phyloP scores from a whole-genome alignment of 225 moss, liverwort and hornwort species.

The Sphagnum tenellum region DNA sequence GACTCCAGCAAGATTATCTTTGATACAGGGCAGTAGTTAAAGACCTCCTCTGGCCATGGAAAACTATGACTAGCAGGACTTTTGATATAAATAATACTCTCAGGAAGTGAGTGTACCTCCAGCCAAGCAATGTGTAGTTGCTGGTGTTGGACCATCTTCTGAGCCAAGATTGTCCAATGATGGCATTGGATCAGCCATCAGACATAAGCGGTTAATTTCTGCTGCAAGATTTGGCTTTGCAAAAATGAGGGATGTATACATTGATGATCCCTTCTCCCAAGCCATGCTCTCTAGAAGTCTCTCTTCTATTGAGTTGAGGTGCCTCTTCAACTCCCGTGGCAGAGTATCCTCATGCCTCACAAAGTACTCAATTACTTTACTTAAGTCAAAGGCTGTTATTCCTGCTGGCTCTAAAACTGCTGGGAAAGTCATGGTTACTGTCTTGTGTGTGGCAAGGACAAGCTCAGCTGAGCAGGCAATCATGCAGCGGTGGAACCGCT shows the following conservation, averaged over 20 bases:
- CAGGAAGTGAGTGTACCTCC: background rate
- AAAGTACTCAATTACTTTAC: conserved; percentile 97
- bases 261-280: conserved; percentile 91
- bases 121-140: conserved; percentile 16
- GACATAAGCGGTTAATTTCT: conserved; percentile 64
- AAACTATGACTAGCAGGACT: too few species aligned
- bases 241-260: conserved; percentile 88
- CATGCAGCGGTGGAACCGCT: conserved; percentile 96
- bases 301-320: conserved; percentile 94
- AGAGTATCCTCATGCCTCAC: conserved; percentile 96
- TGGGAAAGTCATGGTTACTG: conserved; percentile 95
- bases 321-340: conserved; percentile 89
- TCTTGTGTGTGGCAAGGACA: conserved; percentile 91
- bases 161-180: conserved; percentile 62
- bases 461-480: conserved; percentile 96
- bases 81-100: too few species aligned
- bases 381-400: conserved; percentile 90
- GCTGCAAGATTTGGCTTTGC: conserved; percentile 59
- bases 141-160: conserved; percentile 31
- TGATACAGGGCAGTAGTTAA: too few species aligned
- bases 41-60: too few species aligned
- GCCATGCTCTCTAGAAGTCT: conserved; percentile 98
- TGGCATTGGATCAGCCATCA: conserved; percentile 89
- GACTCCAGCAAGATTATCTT: too few species aligned
- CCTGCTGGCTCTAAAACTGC: conserved; percentile 89